Base-by-base conservation (phyloP, 495 filamentous ascomycete species). In the Hyphodiscus hymeniophilus region DNA sequence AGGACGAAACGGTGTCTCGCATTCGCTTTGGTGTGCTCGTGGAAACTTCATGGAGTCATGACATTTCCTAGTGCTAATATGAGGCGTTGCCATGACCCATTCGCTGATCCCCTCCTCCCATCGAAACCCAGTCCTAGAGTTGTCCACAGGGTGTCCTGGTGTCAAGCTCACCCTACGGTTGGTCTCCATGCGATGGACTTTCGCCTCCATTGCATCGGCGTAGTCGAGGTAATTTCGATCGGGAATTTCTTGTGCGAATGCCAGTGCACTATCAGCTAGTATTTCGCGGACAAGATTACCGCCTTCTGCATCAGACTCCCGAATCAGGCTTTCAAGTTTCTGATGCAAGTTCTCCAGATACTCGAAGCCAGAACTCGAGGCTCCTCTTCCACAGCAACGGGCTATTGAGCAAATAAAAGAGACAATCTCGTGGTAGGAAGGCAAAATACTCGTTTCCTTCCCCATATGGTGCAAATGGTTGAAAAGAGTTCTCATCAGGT, bases 41-140 rank as follows among this genome's bases (percentile, higher is more conserved):
- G 4, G 26, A 4, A 28, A 17, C 16, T 44, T 26, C 21, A 12
- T 20, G 3, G 35, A 17, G 2, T 11, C 18, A 15, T 38, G 42
- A 21, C 30, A 23, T 22, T 41, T 47, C 12, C 2, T n/a, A 28
- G 22, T 17, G 2, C 11, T 36, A 16, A 21, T 35, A 15, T 47
- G 51, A 30, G 66, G 66, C 40, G 63, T 70, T 15, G 52, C 58
- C 10, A 54, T 66, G 15, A 75, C 66, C 73, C 73, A 77, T 62
- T 77, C 73, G 42, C 71, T 65, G 52, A 77, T 75, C 20, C 66
- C 72, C 48, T 74, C 72, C 47, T 77, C 73, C 72, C 72, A 77
- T 5, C 63, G 59, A 45, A 67, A 71, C 13, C 67, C 54, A 23
- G 11, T 6, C 5, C 33, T 36, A 36, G 12, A n/a, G 7, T 18